Base-by-base conservation (phyloP, 2,329 filamentous ascomycete species). In the Aspergillus quadricinctus region DNA sequence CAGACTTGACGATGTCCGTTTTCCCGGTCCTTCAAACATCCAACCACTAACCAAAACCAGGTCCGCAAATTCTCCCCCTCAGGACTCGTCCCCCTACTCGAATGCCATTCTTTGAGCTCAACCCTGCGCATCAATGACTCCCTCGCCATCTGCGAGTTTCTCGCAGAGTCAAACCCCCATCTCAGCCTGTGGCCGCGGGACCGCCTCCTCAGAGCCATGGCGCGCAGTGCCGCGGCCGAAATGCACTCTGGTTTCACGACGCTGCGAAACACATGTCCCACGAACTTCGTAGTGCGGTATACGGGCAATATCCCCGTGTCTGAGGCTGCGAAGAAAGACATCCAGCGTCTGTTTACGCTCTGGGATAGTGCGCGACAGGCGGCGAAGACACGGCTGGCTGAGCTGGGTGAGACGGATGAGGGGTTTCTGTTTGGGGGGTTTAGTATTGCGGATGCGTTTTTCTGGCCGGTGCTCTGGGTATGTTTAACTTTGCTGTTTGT, bases 381-480 rank as follows among this genome's bases (percentile, higher is more conserved):
- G 5, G 68, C 69, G 1, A 63, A 57, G 37, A 58, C 61, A 35
- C 58, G 66, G 4, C 56, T 72, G 40, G 60, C 50, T 17, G 54
- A 55, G 14, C 49, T 71, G 10, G 64, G 64, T 0, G 62, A 68
- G 28, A 57, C 37, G 5, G 69, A 74, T 55, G 65, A 73, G n/a
- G 66, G 67, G 1, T 74, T 73, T 56, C 57, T 74, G 60, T 75
- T 69, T 62, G 72, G 72, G 1, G 57, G 57, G 21, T 75, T 75
- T 57, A 68, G 70, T 46, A 73, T 74, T 57, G 72, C 67, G 5
- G 72, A 75, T 68, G 65, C 72, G 0, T 72, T 74, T 49, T 75
- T 69, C 53, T 74, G 72, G 72, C 72, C 70, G 2, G 62, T 74
- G 41, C 64, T 75, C 55, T 74, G 71, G 72, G 72, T 74, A 57